A percentile compares a stretch with the other conserved stretches of the same genome.
These are phyloP conservation scores for Gelatoporia subvermispora DNA, from an alignment of 768 basidiomycete species.

Conservation along the genomic window DNA sequence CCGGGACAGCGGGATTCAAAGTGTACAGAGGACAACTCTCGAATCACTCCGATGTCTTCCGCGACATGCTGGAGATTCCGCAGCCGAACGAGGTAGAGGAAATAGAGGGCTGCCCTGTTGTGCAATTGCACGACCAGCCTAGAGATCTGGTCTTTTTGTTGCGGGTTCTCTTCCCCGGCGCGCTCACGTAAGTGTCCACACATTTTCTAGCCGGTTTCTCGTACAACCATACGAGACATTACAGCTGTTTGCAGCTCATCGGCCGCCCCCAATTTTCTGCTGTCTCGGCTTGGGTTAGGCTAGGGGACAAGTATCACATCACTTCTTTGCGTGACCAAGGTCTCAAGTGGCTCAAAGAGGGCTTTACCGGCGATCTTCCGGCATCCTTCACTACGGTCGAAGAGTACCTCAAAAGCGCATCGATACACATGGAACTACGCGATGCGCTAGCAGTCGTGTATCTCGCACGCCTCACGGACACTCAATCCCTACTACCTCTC, in stretches of 20 bases:
- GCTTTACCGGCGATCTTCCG: too few relatives aligned
- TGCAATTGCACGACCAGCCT: background rate
- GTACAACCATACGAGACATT: too few relatives aligned
- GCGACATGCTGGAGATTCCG: background rate
- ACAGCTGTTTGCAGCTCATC: too few relatives aligned
- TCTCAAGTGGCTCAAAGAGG: too few relatives aligned
- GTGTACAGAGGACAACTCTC: constrained; percentile 3
- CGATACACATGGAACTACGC: too few relatives aligned
- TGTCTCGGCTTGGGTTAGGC: constrained; percentile 4
- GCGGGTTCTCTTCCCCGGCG: background rate
- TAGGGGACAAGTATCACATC: constrained; percentile 10
- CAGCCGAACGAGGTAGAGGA: background rate
- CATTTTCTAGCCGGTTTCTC: too few relatives aligned
- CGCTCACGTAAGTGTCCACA: too few relatives aligned
- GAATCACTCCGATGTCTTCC: background rate
- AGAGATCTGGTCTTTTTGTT: background rate
- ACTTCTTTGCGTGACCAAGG: constrained; percentile 1
- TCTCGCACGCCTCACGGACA: constrained; percentile 9
- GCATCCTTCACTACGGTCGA: background rate
- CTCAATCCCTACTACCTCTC: constrained; percentile 3
- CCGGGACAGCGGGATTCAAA: background rate
- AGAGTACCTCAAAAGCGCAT: too few relatives aligned
- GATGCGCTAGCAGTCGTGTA: too few relatives aligned
- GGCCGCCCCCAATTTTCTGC: constrained; percentile 1
- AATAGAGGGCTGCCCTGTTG: background rate